phyloP scores from a whole-genome alignment of 2,329 filamentous ascomycete species.

The Ramichloridium luteum region DNA sequence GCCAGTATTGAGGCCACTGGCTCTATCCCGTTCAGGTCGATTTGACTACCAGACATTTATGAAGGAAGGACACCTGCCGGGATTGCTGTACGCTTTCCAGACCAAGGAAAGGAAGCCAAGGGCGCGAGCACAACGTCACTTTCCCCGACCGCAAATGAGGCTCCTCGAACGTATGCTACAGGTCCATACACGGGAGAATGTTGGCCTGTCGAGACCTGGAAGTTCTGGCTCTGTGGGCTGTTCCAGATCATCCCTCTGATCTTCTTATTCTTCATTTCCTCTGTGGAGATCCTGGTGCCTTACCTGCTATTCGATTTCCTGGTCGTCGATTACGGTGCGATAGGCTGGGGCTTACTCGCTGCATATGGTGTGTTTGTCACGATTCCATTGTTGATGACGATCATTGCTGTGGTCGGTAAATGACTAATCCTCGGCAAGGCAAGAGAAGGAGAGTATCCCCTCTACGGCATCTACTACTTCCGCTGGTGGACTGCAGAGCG shows the following conservation, averaged over 20 bases:
- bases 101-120: too few relatives aligned
- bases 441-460: constrained; percentile 41
- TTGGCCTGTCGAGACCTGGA: constrained; percentile 10
- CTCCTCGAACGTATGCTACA: constrained; percentile 5
- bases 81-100: constrained; percentile 11
- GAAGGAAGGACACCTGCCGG: constrained; percentile 14
- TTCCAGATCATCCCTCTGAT: constrained; percentile 14
- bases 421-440: constrained; percentile 44
- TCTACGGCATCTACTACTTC: constrained; percentile 47
- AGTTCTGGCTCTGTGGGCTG: constrained; percentile 14
- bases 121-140: too few relatives aligned
- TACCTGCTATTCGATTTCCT: constrained; percentile 16
- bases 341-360: constrained; percentile 12
- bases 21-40: constrained; percentile 13
- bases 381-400: constrained; percentile 6
- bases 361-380: constrained; percentile 14
- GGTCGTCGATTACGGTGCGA: constrained; percentile 1
- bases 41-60: constrained; percentile 18
- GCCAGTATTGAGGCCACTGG: constrained; percentile 5
- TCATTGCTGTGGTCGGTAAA: constrained; percentile 38
- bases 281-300: constrained; percentile 16
- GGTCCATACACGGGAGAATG: constrained; percentile 12
- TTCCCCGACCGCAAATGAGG: too few relatives aligned
- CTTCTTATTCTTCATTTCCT: constrained; percentile 15
- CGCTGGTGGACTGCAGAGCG: constrained; percentile 41